These are phyloP conservation scores for Solanum sitiens DNA, from an alignment of 257 asterid species.

Conservation along the genomic window DNA sequence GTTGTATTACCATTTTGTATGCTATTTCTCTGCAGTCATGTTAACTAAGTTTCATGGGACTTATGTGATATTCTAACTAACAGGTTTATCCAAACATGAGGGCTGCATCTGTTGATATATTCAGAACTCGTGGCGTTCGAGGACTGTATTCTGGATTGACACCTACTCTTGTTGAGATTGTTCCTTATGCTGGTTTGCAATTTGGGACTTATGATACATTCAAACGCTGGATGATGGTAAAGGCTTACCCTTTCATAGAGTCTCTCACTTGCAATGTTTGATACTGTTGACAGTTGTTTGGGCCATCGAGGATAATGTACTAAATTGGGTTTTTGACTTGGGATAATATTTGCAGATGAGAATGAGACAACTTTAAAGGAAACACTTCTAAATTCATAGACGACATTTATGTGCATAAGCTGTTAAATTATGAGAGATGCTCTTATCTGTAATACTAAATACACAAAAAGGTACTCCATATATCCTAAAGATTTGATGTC, in stretches of 20 bases:
- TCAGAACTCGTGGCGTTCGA: slow-evolving; percentile 55
- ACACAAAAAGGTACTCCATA: background rate
- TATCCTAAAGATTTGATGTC: background rate
- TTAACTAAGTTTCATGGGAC: background rate
- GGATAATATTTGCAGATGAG: background rate
- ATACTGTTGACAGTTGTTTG: background rate
- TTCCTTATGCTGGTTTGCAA: slow-evolving; percentile 92
- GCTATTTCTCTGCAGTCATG: background rate
- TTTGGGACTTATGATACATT: slow-evolving; percentile 92
- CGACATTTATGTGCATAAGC: background rate
- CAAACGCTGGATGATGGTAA: slow-evolving; percentile 85
- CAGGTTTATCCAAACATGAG: slow-evolving; percentile 90
- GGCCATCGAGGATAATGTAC: background rate
- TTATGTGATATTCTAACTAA: slow-evolving; percentile 6
- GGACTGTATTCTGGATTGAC: slow-evolving; percentile 86
- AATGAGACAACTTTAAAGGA: background rate
- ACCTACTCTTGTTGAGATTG: slow-evolving; percentile 78
- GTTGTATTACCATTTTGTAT: background rate
- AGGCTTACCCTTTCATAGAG: background rate
- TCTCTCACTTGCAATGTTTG: background rate
- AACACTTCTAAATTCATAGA: background rate
- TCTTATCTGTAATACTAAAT: background rate
- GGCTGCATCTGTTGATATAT: slow-evolving; percentile 53
- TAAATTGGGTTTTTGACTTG: background rate
- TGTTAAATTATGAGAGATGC: background rate